Evolutionary conservation across 345 rosid genomes (phyloP).

Genomic region (Eucalyptus shirleyi): DNA sequence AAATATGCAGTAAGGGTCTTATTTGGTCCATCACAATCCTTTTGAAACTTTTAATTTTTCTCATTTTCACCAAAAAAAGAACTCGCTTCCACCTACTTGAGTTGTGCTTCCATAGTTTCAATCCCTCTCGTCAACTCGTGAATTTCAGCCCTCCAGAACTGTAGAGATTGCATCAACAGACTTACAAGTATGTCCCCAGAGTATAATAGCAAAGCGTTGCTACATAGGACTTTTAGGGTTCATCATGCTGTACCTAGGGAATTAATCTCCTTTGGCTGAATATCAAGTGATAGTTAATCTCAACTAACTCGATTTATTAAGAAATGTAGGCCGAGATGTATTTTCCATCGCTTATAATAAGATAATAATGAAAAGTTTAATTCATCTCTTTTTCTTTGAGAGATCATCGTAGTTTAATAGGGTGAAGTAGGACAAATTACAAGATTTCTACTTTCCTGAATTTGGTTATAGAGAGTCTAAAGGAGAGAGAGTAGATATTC

Average conservation of each 20-base stretch:
- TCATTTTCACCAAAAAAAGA: background rate
- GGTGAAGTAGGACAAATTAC: background rate
- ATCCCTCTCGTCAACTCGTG: conserved; percentile 18
- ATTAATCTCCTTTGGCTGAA: background rate
- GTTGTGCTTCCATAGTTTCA: conserved; percentile 21
- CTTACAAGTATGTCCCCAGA: background rate
- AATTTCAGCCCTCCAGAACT: conserved; percentile 39
- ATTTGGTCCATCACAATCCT: background rate
- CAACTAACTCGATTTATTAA: background rate
- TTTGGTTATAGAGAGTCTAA: background rate
- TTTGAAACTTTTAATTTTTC: background rate
- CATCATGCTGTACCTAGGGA: background rate
- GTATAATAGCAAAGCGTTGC: background rate
- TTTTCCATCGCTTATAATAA: background rate
- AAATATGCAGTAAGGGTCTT: background rate
- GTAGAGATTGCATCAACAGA: background rate
- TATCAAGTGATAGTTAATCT: background rate
- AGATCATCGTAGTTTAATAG: background rate
- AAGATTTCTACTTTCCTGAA: background rate
- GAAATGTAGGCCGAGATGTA: background rate
- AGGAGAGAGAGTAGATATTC: background rate
- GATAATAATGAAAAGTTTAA: background rate
- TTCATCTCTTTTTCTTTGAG: background rate
- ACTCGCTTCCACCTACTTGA: conserved; percentile 12
- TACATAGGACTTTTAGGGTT: background rate